These are phyloP conservation scores for Fusarium ramigenum DNA, from an alignment of 2,329 filamentous ascomycete species.

Conservation along the genomic window DNA sequence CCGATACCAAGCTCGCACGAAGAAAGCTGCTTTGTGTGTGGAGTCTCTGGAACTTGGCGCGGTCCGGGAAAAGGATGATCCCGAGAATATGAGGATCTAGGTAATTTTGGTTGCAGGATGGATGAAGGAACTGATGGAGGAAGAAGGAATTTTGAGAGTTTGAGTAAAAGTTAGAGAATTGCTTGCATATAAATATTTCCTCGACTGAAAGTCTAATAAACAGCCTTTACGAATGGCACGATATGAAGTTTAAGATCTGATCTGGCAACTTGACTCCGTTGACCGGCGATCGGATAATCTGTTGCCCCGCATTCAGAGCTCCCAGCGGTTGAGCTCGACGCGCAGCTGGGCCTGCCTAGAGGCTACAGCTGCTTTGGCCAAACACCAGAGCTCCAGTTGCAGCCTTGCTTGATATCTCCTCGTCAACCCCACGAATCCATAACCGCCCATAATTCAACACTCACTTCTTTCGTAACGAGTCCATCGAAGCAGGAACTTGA, in stretches of 20 bases:
- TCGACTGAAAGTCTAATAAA: neutral
- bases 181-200: neutral
- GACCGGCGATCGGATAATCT: slow-evolving; percentile 42
- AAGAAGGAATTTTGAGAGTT: neutral
- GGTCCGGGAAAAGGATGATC: neutral
- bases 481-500: slow-evolving; percentile 31
- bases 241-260: neutral
- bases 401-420: slow-evolving; percentile 43
- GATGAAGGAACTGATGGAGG: neutral
- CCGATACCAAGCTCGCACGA: slow-evolving; percentile 39
- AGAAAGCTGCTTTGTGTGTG: slow-evolving; percentile 29
- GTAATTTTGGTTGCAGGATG: neutral
- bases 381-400: slow-evolving; percentile 48
- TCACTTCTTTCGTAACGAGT: slow-evolving; percentile 11
- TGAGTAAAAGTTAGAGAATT: neutral
- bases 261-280: neutral
- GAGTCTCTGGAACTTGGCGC: slow-evolving; percentile 1
- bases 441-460: slow-evolving; percentile 18
- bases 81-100: neutral
- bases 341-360: slow-evolving; percentile 52
- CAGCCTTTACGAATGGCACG: neutral
- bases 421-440: slow-evolving; percentile 38
- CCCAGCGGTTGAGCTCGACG: slow-evolving; percentile 46
- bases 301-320: slow-evolving; percentile 40
- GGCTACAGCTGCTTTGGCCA: slow-evolving; percentile 44